Base-by-base conservation (phyloP, 768 basidiomycete species). In the Lactarius vividus region DNA sequence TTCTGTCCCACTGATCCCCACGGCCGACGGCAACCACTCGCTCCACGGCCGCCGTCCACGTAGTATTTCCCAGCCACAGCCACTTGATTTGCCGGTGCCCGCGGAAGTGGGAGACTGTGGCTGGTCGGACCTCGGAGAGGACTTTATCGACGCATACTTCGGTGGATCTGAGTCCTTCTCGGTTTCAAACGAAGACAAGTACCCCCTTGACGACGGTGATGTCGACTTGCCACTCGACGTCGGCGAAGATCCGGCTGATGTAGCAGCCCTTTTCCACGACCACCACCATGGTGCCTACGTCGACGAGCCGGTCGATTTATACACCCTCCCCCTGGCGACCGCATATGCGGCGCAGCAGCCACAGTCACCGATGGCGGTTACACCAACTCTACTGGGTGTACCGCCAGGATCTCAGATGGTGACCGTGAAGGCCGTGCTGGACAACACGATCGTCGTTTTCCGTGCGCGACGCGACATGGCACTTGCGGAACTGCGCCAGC, bases 341-440 rank as follows among this genome's bases (percentile, higher is more conserved):
- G 2, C 18, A n/a, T 23, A 28, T 11, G 4, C 6, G 3, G 26
- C 57, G 28, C 28, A 33, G 20, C 37, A 10, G 58, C 23, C 61
- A 4, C 73, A 75, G 60, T 69, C 72, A 66, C 61, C 58, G 55
- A 9, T 26, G 6, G 33, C 23, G 18, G 16, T 23, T 40, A 31
- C n/a, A 49, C 40, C 62, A 29, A 59, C 31, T 6, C 52, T 65
- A 15, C 49, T 65, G 26, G 49, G 64, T 35, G 44, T 59, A 26
- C 65, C 66, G 26, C 63, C 63, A 10, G 11, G 54, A 54, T 59
- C 31, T 62, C 70, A 65, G 60, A 69, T 74, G 29, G 70, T 89
- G 56, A 77, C 81, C 2, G 81, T 91, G 78, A 92, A 92, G 76
- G 90, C 85, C 5, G 81, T 81, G 53, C 83, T 84, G 69, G 82